Evolutionary conservation across 164 flowering plant genomes (phyloP).

Genomic region (Tetrastigma voinierianum): DNA sequence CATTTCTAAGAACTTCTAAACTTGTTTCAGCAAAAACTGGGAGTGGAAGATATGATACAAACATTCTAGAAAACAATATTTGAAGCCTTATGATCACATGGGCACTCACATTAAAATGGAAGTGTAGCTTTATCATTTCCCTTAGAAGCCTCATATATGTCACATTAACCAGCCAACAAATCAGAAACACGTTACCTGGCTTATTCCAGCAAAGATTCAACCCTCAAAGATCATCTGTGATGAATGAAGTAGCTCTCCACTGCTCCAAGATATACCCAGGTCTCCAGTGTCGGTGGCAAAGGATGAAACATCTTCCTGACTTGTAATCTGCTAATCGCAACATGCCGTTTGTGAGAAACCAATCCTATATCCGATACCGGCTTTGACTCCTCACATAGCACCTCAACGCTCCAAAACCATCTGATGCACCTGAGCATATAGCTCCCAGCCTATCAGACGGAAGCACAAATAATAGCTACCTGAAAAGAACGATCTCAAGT

Average conservation of each 20-base stretch:
- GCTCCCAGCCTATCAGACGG: not conserved
- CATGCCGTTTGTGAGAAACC: conserved; percentile 99
- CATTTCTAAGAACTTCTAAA: no score
- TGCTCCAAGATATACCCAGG: conserved; percentile 94
- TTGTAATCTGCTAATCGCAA: conserved; percentile 90
- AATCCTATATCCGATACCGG: conserved; percentile 76
- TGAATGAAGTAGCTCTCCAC: conserved; percentile 99
- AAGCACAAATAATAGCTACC: not conserved
- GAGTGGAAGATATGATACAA: no score
- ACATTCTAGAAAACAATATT: no score
- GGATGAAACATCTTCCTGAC: conserved; percentile 99
- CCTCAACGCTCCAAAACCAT: conserved; percentile 94
- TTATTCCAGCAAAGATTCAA: conserved; percentile 95
- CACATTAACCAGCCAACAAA: not conserved
- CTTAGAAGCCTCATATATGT: not conserved
- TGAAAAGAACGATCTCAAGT: not conserved
- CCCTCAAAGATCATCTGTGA: conserved; percentile 99
- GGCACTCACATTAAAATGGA: no score
- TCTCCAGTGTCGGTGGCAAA: conserved; percentile 94
- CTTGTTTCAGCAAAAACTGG: no score
- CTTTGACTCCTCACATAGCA: conserved; percentile 94
- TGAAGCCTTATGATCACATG: no score
- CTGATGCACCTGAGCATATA: conserved; percentile 76
- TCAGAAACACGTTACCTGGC: conserved; percentile 66
- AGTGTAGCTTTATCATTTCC: not conserved